Evolutionary conservation across 2,329 filamentous ascomycete species (phyloP).

Genomic region (Neopestalotiopsis clavispora): DNA sequence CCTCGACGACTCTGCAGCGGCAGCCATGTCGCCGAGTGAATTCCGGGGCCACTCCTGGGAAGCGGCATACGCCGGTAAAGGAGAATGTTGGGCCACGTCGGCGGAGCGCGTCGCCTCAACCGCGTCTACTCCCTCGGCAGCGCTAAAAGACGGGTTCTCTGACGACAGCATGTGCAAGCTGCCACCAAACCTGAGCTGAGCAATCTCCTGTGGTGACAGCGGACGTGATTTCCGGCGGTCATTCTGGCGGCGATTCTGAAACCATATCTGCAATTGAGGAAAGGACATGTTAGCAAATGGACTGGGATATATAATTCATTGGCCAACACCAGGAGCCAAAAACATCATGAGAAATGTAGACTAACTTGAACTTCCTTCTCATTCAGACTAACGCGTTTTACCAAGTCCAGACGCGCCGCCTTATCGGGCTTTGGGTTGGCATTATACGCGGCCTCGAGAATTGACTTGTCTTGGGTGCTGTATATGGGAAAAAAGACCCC

Average conservation of each 20-base stretch:
- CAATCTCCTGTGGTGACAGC: conserved; percentile 77
- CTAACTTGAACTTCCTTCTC: conserved; percentile 97
- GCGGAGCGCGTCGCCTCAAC: conserved; percentile 23
- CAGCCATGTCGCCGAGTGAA: conserved; percentile 26
- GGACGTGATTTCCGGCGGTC: conserved; percentile 88
- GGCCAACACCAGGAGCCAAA: background rate
- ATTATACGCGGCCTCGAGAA: conserved; percentile 85
- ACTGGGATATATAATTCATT: conserved; percentile 4
- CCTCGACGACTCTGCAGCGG: conserved; percentile 18
- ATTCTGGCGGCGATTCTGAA: conserved; percentile 93
- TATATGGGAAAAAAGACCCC: conserved; percentile 24
- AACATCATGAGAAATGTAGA: conserved; percentile 24
- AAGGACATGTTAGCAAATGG: conserved; percentile 25
- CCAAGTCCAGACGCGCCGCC: conserved; percentile 81
- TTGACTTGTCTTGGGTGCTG: conserved; percentile 85
- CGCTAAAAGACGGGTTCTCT: conserved; percentile 39
- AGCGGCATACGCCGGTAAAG: conserved; percentile 25
- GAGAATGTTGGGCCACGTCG: conserved; percentile 23
- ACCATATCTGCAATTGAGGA: conserved; percentile 77
- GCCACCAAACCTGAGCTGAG: conserved; percentile 59
- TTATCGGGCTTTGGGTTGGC: conserved; percentile 92
- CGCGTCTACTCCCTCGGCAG: conserved; percentile 24
- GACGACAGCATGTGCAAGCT: conserved; percentile 56
- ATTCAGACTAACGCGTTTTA: conserved; percentile 82
- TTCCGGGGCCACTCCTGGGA: conserved; percentile 27